Base-by-base conservation (phyloP, 352 stramenopile species). In the Phytophthora sp. region DNA sequence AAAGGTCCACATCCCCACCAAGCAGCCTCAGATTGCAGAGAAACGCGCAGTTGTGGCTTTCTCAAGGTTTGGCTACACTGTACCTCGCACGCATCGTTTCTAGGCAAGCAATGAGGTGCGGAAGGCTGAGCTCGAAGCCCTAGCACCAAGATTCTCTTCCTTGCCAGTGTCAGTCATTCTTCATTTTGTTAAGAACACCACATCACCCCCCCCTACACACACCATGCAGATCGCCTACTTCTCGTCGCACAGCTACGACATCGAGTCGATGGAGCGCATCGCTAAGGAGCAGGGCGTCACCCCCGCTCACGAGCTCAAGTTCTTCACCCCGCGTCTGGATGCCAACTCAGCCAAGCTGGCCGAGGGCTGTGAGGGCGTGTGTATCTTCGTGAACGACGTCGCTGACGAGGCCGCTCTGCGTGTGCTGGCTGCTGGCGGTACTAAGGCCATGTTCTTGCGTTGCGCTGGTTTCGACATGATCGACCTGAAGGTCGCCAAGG, bases 361-460 rank as follows among this genome's bases (percentile, higher is more conserved):
- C 0, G 63, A 78, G 4, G 74, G 74, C 9, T 89, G 72, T 57
- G 82, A 93, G 45, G 80, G 41, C 38, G 79, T 90, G 20, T 77
- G 86, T 29, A 88, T 94, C 64, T 96, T 95, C 66, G 89, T 96
- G 38, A 96, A 95, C 69, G 88, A 96, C 70, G 77, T 73, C 4
- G 85, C 86, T 18, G 77, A 93, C 45, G 79, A 70, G 11, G 75
- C 57, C 5, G 74, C 81, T 30, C 72, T 95, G n/a, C 77, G 82
- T 45, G 76, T 44, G 5, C 71, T 92, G 33, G 49, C 79, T 55
- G 63, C 72, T 1, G 62, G 70, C 44, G 77, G 79, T 50, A 88
- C 86, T 12, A 69, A 73, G 41, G 81, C 80, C 23, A 60, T 96
- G 3, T 89, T 93, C 51, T 69, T 96, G 61, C 82, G 88, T 46